phyloP scores from a whole-genome alignment of 1,139 yeast genomes.

The Pichia sp. region DNA sequence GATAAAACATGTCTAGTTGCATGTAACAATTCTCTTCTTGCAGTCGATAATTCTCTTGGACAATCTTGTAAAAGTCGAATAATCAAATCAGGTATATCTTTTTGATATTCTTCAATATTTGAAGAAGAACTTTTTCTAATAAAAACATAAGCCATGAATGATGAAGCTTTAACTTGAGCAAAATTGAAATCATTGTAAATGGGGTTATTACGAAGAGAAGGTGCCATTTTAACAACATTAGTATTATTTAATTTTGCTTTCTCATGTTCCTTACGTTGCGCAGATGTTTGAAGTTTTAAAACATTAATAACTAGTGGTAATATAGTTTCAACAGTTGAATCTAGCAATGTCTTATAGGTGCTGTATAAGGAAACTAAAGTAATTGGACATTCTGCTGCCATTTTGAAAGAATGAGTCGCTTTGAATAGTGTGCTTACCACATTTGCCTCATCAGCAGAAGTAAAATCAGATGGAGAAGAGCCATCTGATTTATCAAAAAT shows the following conservation, averaged over 20 bases:
- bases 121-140: slow-evolving; percentile 77
- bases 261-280: slow-evolving; percentile 64
- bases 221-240: slow-evolving; percentile 47
- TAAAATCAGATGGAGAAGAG: slow-evolving; percentile 33
- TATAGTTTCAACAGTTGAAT: slow-evolving; percentile 65
- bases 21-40: slow-evolving; percentile 86
- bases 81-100: slow-evolving; percentile 79
- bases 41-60: slow-evolving; percentile 91
- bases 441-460: slow-evolving; percentile 32
- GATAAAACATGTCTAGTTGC: slow-evolving; percentile 92
- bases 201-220: slow-evolving; percentile 69
- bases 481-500: slow-evolving; percentile 16
- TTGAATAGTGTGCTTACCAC: slow-evolving; percentile 39
- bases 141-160: slow-evolving; percentile 86
- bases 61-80: slow-evolving; percentile 86
- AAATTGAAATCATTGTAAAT: slow-evolving; percentile 84
- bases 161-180: slow-evolving; percentile 97
- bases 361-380: slow-evolving; percentile 90
- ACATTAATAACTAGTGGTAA: slow-evolving; percentile 78
- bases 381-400: slow-evolving; percentile 93
- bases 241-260: slow-evolving; percentile 52
- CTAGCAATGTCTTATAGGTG: slow-evolving; percentile 72
- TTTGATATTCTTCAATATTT: slow-evolving; percentile 55
- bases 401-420: slow-evolving; percentile 79
- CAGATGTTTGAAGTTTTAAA: slow-evolving; percentile 67